These are phyloP conservation scores for Flammula alnicola DNA, from an alignment of 1,284 basidiomycete genomes.

Conservation along the genomic window DNA sequence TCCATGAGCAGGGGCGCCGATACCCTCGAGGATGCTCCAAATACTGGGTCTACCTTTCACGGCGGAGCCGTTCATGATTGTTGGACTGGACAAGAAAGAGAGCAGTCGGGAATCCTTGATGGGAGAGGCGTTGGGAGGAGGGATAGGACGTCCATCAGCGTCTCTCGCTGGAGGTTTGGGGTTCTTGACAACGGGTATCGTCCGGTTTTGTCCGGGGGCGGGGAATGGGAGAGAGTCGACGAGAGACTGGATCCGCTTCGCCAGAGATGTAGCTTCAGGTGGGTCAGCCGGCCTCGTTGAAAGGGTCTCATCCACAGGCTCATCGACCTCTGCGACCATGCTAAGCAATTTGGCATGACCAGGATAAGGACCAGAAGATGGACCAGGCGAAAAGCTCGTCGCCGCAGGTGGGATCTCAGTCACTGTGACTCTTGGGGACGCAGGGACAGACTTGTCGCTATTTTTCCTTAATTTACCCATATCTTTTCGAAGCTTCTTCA, in stretches of 20 bases:
- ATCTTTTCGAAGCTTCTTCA: constrained; percentile 23
- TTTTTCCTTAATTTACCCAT: constrained; percentile 16
- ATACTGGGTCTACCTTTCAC: constrained; percentile 48
- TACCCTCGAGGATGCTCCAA: constrained; percentile 57
- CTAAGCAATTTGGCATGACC: constrained; percentile 26
- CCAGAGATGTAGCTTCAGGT: constrained; percentile 29
- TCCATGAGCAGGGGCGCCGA: constrained; percentile 38
- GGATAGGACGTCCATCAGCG: constrained; percentile 33
- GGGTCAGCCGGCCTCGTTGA: constrained; percentile 6
- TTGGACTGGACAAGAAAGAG: constrained; percentile 52
- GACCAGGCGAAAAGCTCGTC: not conserved
- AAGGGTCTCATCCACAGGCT: constrained; percentile 3
- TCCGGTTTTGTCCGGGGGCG: not conserved
- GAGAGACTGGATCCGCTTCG: constrained; percentile 36
- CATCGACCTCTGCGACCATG: constrained; percentile 26
- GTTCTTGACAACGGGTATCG: constrained; percentile 13
- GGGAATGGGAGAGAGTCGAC: constrained; percentile 34
- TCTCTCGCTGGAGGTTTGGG: constrained; percentile 28
- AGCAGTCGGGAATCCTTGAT: constrained; percentile 47
- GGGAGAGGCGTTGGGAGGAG: constrained; percentile 32
- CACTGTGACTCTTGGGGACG: constrained; percentile 21
- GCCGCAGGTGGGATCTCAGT: constrained; percentile 4
- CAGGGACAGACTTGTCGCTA: constrained; percentile 17
- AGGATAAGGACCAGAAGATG: not conserved
- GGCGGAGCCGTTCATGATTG: constrained; percentile 57